phyloP scores from a whole-genome alignment of 2,329 filamentous ascomycete genomes.

The Hypomyces perniciosus region DNA sequence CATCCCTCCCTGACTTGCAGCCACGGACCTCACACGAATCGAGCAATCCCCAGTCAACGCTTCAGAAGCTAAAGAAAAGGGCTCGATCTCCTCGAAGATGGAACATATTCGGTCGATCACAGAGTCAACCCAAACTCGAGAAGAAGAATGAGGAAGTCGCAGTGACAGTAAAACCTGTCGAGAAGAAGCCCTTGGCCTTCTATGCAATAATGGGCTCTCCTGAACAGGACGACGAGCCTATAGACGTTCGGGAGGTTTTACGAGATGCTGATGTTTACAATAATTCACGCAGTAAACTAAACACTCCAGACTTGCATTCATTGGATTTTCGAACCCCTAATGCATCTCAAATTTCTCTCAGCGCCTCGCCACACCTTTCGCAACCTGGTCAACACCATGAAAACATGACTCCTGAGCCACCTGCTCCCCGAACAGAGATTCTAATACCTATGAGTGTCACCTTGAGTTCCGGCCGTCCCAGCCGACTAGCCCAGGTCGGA shows the following conservation, averaged over 20 bases:
- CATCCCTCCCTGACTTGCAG: slow-evolving; percentile 35
- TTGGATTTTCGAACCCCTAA: background rate
- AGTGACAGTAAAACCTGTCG: slow-evolving; percentile 42
- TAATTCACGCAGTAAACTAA: slow-evolving; percentile 15
- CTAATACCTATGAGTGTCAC: background rate
- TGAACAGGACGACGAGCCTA: slow-evolving; percentile 43
- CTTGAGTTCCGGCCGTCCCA: slow-evolving; percentile 29
- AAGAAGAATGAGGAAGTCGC: slow-evolving; percentile 35
- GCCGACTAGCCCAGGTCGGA: slow-evolving; percentile 72
- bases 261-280: slow-evolving; percentile 41
- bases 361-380: background rate
- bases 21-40: slow-evolving; percentile 29
- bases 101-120: slow-evolving; percentile 57
- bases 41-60: slow-evolving; percentile 20
- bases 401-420: background rate
- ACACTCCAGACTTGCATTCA: background rate
- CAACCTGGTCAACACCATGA: background rate
- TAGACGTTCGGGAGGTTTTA: slow-evolving; percentile 39
- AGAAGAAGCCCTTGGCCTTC: slow-evolving; percentile 50
- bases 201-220: slow-evolving; percentile 58
- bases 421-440: background rate
- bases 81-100: slow-evolving; percentile 53
- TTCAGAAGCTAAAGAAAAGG: slow-evolving; percentile 53
- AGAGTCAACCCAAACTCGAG: slow-evolving; percentile 33
- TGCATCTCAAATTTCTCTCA: background rate